These are phyloP conservation scores for Fusarium lateritium DNA, from an alignment of 2,329 filamentous ascomycete genomes.

Conservation along the genomic window DNA sequence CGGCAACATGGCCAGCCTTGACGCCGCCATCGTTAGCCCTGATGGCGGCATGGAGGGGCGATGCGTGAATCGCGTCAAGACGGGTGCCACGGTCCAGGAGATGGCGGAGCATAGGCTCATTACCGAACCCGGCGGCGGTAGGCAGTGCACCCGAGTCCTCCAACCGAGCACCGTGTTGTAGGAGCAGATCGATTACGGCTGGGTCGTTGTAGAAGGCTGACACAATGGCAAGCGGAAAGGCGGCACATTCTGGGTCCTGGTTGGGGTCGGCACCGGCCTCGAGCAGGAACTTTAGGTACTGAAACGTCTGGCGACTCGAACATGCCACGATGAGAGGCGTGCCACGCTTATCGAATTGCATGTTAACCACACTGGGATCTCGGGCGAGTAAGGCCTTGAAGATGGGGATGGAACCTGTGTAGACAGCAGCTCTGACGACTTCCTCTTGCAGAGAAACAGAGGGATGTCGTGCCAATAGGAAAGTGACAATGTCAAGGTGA, in stretches of 20 bases:
- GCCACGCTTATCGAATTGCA: conserved; percentile 9
- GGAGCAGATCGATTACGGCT: accelerated
- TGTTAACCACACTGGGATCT: conserved; percentile 1
- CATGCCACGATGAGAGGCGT: conserved; percentile 9
- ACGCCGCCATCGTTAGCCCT: neutral
- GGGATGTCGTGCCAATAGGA: accelerated
- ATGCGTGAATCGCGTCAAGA: neutral
- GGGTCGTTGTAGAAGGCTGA: neutral
- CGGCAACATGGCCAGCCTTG: neutral
- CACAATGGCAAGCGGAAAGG: neutral
- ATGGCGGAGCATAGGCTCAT: neutral
- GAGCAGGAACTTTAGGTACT: neutral
- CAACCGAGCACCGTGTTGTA: neutral
- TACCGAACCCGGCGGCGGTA: neutral
- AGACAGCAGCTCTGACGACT: neutral
- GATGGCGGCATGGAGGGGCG: neutral
- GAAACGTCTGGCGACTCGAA: neutral
- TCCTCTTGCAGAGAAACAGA: neutral
- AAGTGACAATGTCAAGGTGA: neutral
- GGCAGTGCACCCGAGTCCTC: neutral
- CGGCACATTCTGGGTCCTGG: conserved; percentile 1
- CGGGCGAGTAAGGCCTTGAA: neutral
- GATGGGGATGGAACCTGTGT: conserved; percentile 1
- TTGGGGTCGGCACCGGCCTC: conserved; percentile 8
- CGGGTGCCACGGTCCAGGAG: neutral